Evolutionary conservation across 768 basidiomycete genomes (phyloP).

Genomic region (Strobilomyces confusus): DNA sequence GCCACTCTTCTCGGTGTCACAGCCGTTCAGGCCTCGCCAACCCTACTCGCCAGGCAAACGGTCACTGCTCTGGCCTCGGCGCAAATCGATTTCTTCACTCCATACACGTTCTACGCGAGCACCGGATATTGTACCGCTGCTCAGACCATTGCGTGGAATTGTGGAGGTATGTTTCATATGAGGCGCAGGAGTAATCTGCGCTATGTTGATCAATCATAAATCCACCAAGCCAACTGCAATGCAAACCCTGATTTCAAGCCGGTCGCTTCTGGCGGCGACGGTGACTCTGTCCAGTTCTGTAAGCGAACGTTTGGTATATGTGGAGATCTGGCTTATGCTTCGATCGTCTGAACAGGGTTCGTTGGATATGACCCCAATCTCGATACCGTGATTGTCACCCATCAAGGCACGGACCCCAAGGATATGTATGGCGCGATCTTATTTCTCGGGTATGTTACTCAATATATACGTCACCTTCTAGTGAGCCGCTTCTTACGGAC

Average conservation of each 20-base stretch:
- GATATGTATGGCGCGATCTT: slow-evolving; percentile 23
- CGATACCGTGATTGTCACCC: slow-evolving; percentile 34
- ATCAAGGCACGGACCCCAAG: slow-evolving; percentile 34
- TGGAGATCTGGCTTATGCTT: neutral
- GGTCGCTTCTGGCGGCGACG: slow-evolving; percentile 47
- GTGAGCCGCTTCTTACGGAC: slow-evolving; percentile 41
- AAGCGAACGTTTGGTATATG: neutral
- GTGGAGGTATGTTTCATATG: slow-evolving; percentile 44
- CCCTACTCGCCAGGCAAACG: slow-evolving; percentile 31
- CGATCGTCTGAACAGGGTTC: slow-evolving; percentile 37
- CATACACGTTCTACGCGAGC: slow-evolving; percentile 50
- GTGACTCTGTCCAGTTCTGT: slow-evolving; percentile 42
- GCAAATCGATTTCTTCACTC: slow-evolving; percentile 41
- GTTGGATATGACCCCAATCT: slow-evolving; percentile 48
- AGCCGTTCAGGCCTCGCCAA: slow-evolving; percentile 18
- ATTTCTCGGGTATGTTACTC: neutral
- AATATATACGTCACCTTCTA: slow-evolving; percentile 10
- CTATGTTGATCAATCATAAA: neutral
- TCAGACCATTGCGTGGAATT: slow-evolving; percentile 45
- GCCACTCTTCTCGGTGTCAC: slow-evolving; percentile 13
- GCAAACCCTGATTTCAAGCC: slow-evolving; percentile 48
- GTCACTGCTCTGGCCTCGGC: slow-evolving; percentile 38
- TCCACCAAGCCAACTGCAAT: slow-evolving; percentile 38
- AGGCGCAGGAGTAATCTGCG: neutral
- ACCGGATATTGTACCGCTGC: slow-evolving; percentile 46